Conservation (phyloP, 352 stramenopile species). For the Globisporangium spiculum region DNA sequence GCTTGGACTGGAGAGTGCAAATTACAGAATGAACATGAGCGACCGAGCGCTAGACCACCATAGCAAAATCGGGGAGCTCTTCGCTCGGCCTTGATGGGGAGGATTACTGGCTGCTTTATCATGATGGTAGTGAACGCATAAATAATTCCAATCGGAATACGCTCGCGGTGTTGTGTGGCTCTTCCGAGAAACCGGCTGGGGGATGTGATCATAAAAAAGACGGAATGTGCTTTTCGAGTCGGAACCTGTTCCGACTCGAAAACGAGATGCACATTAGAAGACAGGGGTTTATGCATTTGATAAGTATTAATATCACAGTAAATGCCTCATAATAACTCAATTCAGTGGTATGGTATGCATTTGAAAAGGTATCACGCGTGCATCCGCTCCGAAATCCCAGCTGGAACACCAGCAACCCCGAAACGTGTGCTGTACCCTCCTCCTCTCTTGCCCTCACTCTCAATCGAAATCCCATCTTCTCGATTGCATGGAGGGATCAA, state of each 20-base stretch:
- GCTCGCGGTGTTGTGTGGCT: not conserved
- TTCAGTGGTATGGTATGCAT: not conserved
- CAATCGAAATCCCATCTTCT: not conserved
- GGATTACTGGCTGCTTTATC: not conserved
- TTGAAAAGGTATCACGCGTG: not conserved
- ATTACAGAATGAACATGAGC: slow-evolving; percentile 8
- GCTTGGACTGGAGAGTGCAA: not conserved
- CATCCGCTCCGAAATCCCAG: not conserved
- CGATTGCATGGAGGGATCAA: not conserved
- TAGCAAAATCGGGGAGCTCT: not conserved
- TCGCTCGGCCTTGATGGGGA: not conserved
- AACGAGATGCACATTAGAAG: not conserved
- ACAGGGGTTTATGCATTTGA: not conserved
- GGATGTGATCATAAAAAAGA: not conserved
- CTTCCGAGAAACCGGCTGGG: not conserved
- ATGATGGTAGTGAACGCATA: not conserved
- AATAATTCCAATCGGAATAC: not conserved
- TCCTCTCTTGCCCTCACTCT: not conserved
- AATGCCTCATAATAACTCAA: not conserved
- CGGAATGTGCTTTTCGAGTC: not conserved
- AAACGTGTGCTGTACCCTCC: not conserved
- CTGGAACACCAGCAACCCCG: not conserved
- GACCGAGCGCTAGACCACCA: not conserved
- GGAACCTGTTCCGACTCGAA: not conserved
- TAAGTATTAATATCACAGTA: not conserved